Evolutionary conservation across 2,329 filamentous ascomycete genomes (phyloP), one percentile per base, ranked within the genome.

Genomic region (Ophiocordyceps camponoti-saundersi): DNA sequence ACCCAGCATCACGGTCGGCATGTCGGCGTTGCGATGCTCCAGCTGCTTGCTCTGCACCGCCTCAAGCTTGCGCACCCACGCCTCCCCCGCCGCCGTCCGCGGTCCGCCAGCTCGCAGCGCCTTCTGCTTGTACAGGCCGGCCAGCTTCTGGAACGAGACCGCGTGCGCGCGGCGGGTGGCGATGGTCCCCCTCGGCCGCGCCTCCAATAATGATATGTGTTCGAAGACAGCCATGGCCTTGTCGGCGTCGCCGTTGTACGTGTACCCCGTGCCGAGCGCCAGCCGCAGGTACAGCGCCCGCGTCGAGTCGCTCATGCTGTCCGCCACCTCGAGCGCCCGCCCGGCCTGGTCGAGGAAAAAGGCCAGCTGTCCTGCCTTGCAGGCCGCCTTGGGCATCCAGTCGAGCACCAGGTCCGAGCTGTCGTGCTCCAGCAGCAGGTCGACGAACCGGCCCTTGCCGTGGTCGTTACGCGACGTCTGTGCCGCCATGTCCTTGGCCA

Each of bases 371-470:
- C 56, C 55, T 0, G 57, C 57, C 36, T 63, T 65, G 44, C 61
- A 59, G 0, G 62, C 64, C 1, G 65, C 64, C n/a, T 61, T 62
- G 13, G 65, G 65, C 6, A 67, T 59, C 63, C 63, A 66, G 46
- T 68, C 64, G 26, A 63, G 53, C 1, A 65, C 57, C 4, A 60
- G 51, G 10, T 50, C 55, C 21, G 56, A 61, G 47, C 57, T 63
- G 45, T 57, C 56, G 21, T 64, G 59, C 16, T 59, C 57, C 0
- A 68, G 51, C 7, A 68, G 47, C 32, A 68, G 59, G 36, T 63
- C 57, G 0, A 62, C 58, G 6, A 68, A 51, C 6, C 59, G 57
- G 12, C 51, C 60, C 5, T 56, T 47, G 1, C 54, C 58, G 20
- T 54, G 53, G 5, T 53, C 52, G 2, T 47, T 48, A 2, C 57